Percentiles rank a stretch among this genome's conserved stretches.
These are phyloP conservation scores for Pinguiococcus pyrenoidosus DNA, from an alignment of 108 stramenopile species.

Conservation along the genomic window DNA sequence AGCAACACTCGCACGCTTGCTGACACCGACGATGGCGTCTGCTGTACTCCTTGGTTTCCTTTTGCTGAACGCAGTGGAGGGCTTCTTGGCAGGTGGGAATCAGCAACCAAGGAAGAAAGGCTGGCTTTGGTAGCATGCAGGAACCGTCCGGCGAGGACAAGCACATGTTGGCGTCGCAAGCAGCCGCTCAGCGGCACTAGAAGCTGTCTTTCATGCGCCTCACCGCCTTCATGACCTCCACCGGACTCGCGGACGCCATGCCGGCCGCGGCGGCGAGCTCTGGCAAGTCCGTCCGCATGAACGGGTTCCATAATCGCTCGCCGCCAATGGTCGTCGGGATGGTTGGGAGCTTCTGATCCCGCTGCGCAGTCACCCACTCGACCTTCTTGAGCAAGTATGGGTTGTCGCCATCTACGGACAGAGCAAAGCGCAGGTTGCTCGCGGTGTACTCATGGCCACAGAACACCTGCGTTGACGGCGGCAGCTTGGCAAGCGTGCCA, in stretches of 20 bases:
- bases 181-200: no score
- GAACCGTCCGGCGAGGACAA: no score
- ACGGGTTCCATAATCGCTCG: constrained; percentile 49
- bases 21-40: no score
- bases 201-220: no score
- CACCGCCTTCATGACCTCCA: constrained; percentile 4
- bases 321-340: constrained; percentile 45
- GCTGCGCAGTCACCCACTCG: constrained; percentile 11
- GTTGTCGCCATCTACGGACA: constrained; percentile 44
- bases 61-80: no score
- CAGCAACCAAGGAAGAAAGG: no score
- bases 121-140: no score
- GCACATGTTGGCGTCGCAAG: no score
- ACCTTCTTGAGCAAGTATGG: constrained; percentile 20
- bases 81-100: no score
- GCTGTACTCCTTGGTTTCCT: no score
- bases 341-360: constrained; percentile 9
- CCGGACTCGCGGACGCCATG: neutral
- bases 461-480: constrained; percentile 44
- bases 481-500: constrained; percentile 26
- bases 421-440: constrained; percentile 48
- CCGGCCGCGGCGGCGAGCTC: no score
- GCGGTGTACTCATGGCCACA: constrained; percentile 60
- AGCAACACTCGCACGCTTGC: no score
- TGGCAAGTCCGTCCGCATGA: constrained; percentile 37